Evolutionary conservation across 352 stramenopile species (phyloP).

Genomic region (Pythium inflatum): DNA sequence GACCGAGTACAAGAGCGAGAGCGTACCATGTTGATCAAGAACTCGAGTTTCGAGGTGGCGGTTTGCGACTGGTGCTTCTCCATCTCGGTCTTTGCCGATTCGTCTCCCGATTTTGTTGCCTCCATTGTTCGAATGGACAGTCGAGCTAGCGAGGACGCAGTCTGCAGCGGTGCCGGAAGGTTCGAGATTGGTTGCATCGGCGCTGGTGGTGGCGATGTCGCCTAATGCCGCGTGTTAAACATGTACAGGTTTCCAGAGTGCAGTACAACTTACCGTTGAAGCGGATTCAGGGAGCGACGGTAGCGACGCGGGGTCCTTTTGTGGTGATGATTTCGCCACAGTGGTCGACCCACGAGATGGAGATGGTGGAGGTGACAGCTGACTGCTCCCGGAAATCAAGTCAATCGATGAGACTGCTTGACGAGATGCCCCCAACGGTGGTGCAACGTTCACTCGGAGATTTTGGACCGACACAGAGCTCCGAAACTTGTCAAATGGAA

Average conservation of each 20-base stretch:
- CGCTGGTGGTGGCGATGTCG: not conserved
- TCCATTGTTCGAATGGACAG: constrained; percentile 27
- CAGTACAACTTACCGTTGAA: constrained; percentile 3
- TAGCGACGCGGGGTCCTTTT: not conserved
- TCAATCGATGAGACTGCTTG: constrained; percentile 4
- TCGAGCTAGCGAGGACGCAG: constrained; percentile 8
- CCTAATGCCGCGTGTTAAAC: not conserved
- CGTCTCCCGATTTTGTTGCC: not conserved
- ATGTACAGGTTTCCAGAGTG: not conserved
- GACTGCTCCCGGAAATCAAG: not conserved
- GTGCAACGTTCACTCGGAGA: not conserved
- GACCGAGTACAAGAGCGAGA: no score
- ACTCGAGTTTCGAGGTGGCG: constrained; percentile 27
- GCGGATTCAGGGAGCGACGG: constrained; percentile 11
- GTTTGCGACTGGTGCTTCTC: constrained; percentile 18
- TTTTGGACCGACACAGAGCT: constrained; percentile 8
- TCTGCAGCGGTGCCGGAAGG: not conserved
- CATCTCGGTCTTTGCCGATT: constrained; percentile 9
- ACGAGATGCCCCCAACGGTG: not conserved
- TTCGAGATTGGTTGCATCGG: not conserved
- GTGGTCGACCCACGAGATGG: not conserved
- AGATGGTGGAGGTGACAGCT: constrained; percentile 11
- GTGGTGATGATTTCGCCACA: not conserved
- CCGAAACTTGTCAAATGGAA: not conserved
- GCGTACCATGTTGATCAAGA: constrained; percentile 55